Evolutionary conservation across 192 early-diverging fungal genomes (phyloP).

Genomic region (Coemansia sp.): DNA sequence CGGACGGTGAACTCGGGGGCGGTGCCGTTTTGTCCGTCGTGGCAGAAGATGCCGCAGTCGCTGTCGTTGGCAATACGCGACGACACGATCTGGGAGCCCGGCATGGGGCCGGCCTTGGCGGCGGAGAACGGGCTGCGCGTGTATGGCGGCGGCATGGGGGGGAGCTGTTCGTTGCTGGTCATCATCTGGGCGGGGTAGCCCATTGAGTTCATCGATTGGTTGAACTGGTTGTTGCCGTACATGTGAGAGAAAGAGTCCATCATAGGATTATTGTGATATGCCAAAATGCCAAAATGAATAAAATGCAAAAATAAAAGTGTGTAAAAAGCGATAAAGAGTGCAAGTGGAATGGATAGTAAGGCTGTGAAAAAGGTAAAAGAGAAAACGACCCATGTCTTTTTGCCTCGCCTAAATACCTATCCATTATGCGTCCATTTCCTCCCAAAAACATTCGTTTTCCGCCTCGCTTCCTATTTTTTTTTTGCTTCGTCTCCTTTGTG

Average conservation of each 20-base stretch:
- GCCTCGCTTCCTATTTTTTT: not conserved
- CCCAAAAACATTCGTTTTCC: not conserved
- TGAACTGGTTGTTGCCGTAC: conserved; percentile 30
- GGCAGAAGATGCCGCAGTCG: conserved; percentile 31
- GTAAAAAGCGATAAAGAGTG: conserved; percentile 4
- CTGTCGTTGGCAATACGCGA: conserved; percentile 28
- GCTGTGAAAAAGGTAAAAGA: conserved; percentile 11
- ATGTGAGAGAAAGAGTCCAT: conserved; percentile 41
- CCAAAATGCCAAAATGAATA: conserved; percentile 8
- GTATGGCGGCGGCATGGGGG: conserved; percentile 25
- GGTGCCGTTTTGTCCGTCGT: conserved; percentile 12
- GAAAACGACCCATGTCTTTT: not conserved
- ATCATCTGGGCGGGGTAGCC: conserved; percentile 16
- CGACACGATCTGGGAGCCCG: conserved; percentile 10
- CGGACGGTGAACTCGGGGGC: conserved; percentile 20
- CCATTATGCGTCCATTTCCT: not conserved
- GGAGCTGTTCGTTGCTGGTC: conserved; percentile 18
- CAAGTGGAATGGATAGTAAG: not conserved
- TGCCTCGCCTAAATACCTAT: not conserved
- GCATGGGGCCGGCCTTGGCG: conserved; percentile 7
- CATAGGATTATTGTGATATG: conserved; percentile 4
- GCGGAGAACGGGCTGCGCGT: conserved; percentile 7
- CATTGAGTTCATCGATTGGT: conserved; percentile 8
- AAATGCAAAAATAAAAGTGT: conserved; percentile 15
- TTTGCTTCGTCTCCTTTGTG: not conserved